Base-by-base conservation (phyloP, 306 rosid species). In the Argentina anserina region DNA sequence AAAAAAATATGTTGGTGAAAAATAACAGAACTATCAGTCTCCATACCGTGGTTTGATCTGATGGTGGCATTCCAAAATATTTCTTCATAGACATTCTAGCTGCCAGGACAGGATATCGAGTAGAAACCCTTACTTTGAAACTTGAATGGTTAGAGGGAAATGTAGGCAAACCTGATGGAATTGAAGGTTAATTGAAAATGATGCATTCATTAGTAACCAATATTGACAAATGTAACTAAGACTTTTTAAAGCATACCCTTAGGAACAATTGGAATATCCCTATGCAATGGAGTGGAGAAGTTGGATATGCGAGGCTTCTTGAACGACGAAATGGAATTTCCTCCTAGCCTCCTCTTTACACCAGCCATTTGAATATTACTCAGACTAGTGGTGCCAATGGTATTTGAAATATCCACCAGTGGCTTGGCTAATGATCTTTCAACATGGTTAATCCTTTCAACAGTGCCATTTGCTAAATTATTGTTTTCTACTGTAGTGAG, bases 291-390 rank as follows among this genome's bases (percentile, higher is more conserved):
- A 25, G 84, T 77, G 56, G 88, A 72, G 76, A 73, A 76, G 43
- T 88, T 83, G 66, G 87, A 83, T 65, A 59, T 76, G 15, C 97
- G 97, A 43, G 96, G 98, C 85, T 45, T 88, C 87, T 91, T 93
- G 71, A 93, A 93, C 37, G 97, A 85, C 85, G 98, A 87, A 75
- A 71, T 60, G 29, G 80, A 82, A 72, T 29, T 76, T 76, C 73
- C 76, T 76, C 77, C 92, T 82, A 84, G 74, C 78, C 83, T 89
- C 87, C 91, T 86, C 84, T 86, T 91, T 61, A 80, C 87, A 65
- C 76, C 43, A 40, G 53, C 39, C 58, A 62, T 77, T 45, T 79
- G 81, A 26, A 66, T 79, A 76, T 49, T 67, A 63, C 71, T 81
- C 72, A 75, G 66, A 67, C 79, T 45, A 65, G 31, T 31, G 55